A percentile compares a stretch with the other conserved stretches of the same genome.
Conservation (phyloP, 345 rosid genomes). For the Excoecaria agallocha region DNA sequence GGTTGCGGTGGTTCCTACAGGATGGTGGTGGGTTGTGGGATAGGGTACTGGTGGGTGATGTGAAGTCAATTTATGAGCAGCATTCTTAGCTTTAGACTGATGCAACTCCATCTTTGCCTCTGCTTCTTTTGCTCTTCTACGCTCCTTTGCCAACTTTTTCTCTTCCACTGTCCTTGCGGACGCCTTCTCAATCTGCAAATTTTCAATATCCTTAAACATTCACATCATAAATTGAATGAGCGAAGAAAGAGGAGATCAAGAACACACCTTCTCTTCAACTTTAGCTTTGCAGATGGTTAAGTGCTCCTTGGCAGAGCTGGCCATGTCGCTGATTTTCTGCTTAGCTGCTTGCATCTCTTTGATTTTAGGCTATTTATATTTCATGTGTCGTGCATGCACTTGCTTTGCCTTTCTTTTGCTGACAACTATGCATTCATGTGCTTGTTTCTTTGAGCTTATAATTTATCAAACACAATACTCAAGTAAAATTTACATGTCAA, state of each 20-base stretch:
- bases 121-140: conserved; percentile 58
- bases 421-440: too few species aligned
- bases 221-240: not conserved
- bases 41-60: conserved; percentile 4
- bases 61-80: conserved; percentile 31
- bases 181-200: conserved; percentile 47
- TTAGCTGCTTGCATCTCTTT: conserved; percentile 53
- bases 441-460: too few species aligned
- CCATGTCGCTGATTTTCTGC: conserved; percentile 60
- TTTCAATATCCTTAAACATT: not conserved
- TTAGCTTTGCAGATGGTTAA: conserved; percentile 47
- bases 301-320: conserved; percentile 64
- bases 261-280: conserved; percentile 49
- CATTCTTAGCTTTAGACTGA: conserved; percentile 61
- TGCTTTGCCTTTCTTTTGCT: too few species aligned
- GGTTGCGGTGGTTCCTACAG: too few species aligned
- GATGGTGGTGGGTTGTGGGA: conserved; percentile 22
- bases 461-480: too few species aligned
- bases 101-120: conserved; percentile 68
- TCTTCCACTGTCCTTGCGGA: conserved; percentile 52
- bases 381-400: too few species aligned
- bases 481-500: too few species aligned
- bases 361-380: too few species aligned
- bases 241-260: not conserved
- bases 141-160: conserved; percentile 56